Conservation (phyloP, 148 eudicot species). For the Spergularia bocconei region DNA sequence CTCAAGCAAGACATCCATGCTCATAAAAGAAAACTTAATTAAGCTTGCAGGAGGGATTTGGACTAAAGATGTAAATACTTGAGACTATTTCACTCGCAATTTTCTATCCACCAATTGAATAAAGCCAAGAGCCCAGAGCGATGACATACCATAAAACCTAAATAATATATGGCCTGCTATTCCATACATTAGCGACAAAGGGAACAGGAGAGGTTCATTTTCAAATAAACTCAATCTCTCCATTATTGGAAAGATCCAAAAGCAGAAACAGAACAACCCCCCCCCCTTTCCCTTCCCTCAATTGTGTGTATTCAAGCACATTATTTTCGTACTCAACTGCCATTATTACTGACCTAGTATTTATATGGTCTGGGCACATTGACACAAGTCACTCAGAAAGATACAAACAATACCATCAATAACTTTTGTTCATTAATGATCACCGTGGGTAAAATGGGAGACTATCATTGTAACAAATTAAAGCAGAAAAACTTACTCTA, state of each 20-base stretch:
- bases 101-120: too few species aligned
- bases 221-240: too few species aligned
- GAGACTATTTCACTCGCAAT: too few species aligned
- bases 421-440: neutral
- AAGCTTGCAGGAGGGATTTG: too few species aligned
- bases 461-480: neutral
- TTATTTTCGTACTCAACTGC: too few species aligned
- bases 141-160: neutral
- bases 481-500: constrained; percentile 49
- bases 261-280: too few species aligned
- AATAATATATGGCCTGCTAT: neutral
- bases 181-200: neutral
- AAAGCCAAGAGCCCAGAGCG: neutral
- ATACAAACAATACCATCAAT: neutral
- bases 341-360: neutral
- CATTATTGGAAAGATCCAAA: too few species aligned
- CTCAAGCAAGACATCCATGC: neutral
- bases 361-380: neutral
- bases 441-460: neutral
- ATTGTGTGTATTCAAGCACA: too few species aligned
- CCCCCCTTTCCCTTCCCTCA: too few species aligned
- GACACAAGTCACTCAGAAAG: neutral
- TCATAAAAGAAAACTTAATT: neutral
- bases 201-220: too few species aligned
- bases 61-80: too few species aligned